These are phyloP conservation scores for Cladosporium sp. DNA, from an alignment of 2,329 filamentous ascomycete genomes.

Conservation along the genomic window DNA sequence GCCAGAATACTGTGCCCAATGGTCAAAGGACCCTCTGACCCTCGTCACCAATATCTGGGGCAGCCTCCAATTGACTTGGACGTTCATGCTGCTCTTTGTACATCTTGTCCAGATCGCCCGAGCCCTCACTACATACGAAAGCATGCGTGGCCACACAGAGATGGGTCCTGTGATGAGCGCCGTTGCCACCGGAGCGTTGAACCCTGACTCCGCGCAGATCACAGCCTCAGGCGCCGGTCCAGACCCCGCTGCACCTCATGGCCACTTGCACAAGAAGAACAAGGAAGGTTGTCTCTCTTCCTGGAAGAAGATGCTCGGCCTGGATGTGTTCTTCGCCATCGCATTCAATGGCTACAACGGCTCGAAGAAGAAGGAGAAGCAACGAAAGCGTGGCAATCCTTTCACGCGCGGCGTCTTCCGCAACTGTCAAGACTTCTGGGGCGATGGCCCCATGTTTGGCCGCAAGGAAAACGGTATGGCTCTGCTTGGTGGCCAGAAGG, in stretches of 20 bases:
- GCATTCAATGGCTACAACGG: slow-evolving; percentile 71
- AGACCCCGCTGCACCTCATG: slow-evolving; percentile 48
- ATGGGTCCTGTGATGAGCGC: slow-evolving; percentile 67
- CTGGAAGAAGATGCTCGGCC: slow-evolving; percentile 81
- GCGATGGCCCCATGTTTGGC: slow-evolving; percentile 81
- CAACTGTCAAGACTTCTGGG: slow-evolving; percentile 97
- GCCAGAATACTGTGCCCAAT: slow-evolving; percentile 69
- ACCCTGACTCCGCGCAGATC: slow-evolving; percentile 68
- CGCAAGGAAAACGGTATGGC: slow-evolving; percentile 71
- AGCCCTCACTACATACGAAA: slow-evolving; percentile 94
- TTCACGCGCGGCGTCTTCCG: slow-evolving; percentile 80
- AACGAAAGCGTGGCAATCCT: slow-evolving; percentile 63
- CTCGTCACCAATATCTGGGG: slow-evolving; percentile 78
- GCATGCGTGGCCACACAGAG: slow-evolving; percentile 75
- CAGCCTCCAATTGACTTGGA: slow-evolving; percentile 85
- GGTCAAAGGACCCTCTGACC: slow-evolving; percentile 82
- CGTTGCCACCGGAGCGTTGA: slow-evolving; percentile 69
- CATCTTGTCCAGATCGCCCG: slow-evolving; percentile 90
- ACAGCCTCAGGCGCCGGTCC: slow-evolving; percentile 65
- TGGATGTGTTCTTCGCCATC: slow-evolving; percentile 92
- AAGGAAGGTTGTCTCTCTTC: slow-evolving; percentile 69
- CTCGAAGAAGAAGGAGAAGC: slow-evolving; percentile 43
- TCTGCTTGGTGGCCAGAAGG: slow-evolving; percentile 71
- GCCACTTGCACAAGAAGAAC: slow-evolving; percentile 49
- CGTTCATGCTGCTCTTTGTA: slow-evolving; percentile 93